Evolutionary conservation across 2,329 filamentous ascomycete genomes (phyloP), one percentile per base, ranked within the genome.

Genomic region (Talaromyces sp.): DNA sequence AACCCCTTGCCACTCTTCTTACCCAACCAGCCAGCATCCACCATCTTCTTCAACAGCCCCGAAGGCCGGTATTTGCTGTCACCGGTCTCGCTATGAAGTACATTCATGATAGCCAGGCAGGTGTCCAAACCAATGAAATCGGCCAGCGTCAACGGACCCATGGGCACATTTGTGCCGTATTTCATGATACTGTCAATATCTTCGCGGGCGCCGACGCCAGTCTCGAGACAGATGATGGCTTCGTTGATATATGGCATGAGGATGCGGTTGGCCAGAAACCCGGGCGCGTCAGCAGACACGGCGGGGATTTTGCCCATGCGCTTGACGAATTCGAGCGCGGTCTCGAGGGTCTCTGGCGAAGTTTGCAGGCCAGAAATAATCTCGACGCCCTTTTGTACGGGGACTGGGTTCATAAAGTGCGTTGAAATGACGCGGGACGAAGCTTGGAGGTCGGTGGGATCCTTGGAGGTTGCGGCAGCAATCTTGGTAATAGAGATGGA

Each of bases 241-340:
- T 99, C 95, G 74, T 99, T 99, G 80, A 99, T 97, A 74, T 99
- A 99, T 0, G 95, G 95, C 95, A 99, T 99, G 62, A 99, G 80
- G 63, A 99, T 99, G 10, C 95, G 84, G 75, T 99, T 99, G 32
- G 95, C 95, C 26, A 99, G 81, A 80, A 99, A 99, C 1, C 95
- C 95, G 0, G 95, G 95, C 0, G 90, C 86, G 75, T 99, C 95
- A 17, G 90, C 90, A 14, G 91, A 96, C 31, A 90, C 85, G 3
- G 93, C 96, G 0, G 92, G 80, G 57, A 98, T 83, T 80, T 99
- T 99, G 70, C 93, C 93, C 90, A 99, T 96, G 62, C 86, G 86
- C 78, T 89, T 86, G 77, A 93, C 93, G 72, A 99, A 93, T 6
- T 85, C 88, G 11, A 98, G 78, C 2, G 95, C 91, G 0, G 89